Percentiles rank a stretch among this genome's conserved stretches.
These are phyloP conservation scores for Phytophthora fragariaefolia DNA, from an alignment of 352 stramenopile genomes.

Conservation along the genomic window DNA sequence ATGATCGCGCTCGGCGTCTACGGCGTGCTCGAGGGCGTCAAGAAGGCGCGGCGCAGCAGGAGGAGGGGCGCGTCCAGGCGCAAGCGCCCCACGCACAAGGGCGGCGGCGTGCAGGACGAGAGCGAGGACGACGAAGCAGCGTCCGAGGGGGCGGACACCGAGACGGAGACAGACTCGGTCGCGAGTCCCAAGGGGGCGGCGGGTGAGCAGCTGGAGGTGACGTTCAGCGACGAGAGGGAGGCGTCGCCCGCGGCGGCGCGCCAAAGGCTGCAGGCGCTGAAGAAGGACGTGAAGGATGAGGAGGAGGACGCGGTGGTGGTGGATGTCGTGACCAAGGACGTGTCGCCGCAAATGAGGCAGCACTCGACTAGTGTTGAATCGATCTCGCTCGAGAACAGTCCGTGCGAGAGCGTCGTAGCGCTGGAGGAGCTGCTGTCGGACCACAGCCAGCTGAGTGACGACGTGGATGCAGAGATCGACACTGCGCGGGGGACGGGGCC, in stretches of 20 bases:
- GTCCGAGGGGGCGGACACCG: slow-evolving; percentile 44
- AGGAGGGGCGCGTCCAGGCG: slow-evolving; percentile 27
- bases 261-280: slow-evolving; percentile 27
- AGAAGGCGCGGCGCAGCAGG: slow-evolving; percentile 47
- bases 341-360: slow-evolving; percentile 14
- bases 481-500: slow-evolving; percentile 28
- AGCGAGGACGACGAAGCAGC: slow-evolving; percentile 27
- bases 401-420: slow-evolving; percentile 58
- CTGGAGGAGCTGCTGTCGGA: slow-evolving; percentile 56
- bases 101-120: slow-evolving; percentile 14
- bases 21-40: slow-evolving; percentile 68
- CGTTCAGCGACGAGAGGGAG: slow-evolving; percentile 30
- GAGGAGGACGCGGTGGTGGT: slow-evolving; percentile 23
- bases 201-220: slow-evolving; percentile 22
- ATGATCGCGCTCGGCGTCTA: slow-evolving; percentile 72
- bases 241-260: slow-evolving; percentile 33
- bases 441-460: slow-evolving; percentile 26
- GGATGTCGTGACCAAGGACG: slow-evolving; percentile 12
- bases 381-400: slow-evolving; percentile 52
- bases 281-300: slow-evolving; percentile 2
- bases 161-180: slow-evolving; percentile 45
- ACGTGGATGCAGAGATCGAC: slow-evolving; percentile 26
- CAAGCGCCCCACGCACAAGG: slow-evolving; percentile 26
- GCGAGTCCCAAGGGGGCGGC: slow-evolving; percentile 25
- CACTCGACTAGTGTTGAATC: slow-evolving; percentile 38